Evolutionary conservation across 192 early-diverging fungal species (phyloP), one percentile per base, ranked within the genome.

Genomic region (Coemansia sp.): DNA sequence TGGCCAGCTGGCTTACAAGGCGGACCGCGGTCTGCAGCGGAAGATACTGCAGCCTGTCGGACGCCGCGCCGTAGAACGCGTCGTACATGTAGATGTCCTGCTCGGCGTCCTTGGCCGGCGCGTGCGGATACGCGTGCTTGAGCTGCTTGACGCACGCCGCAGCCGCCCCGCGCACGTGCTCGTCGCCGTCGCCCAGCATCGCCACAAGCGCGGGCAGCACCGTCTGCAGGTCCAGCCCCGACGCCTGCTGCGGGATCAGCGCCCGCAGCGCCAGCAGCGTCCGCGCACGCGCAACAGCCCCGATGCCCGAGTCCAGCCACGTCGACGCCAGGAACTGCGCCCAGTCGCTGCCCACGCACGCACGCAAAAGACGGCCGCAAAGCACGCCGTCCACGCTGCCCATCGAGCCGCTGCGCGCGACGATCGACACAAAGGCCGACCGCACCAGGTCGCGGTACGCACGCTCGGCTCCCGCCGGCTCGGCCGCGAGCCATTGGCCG

Each of bases 201-300:
- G 90, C 79, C 18, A 97, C 58, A 19, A 97, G 58, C 0, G 84
- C 67, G 7, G 95, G 94, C 0, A 88, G 75, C 16, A 89, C 56
- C 14, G 84, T 68, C 64, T 91, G 89, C 66, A 84, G 89, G 49
- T 91, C 89, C 27, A 61, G 43, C 6, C n/a, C 19, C 11, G 56
- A 60, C 2, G 48, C 2, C 8, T 63, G 44, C 21, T 61, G 65
- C 2, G 53, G 53, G 5, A 85, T 58, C 54, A 84, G 81, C 10
- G 84, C 76, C 38, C 67, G 68, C 47, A 85, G 83, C 23, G 86
- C 64, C 46, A 86, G 80, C 33, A 91, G 67, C 3, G 79, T 35
- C 67, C 69, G 59, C 59, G 45, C 32, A 48, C 43, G 2, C 24
- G 28, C 21, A 58, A 57, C n/a, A 45, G 35, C 35, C 25, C 35